These are phyloP conservation scores for Naganishia friedmannii DNA, from an alignment of 768 basidiomycete genomes.

Conservation along the genomic window DNA sequence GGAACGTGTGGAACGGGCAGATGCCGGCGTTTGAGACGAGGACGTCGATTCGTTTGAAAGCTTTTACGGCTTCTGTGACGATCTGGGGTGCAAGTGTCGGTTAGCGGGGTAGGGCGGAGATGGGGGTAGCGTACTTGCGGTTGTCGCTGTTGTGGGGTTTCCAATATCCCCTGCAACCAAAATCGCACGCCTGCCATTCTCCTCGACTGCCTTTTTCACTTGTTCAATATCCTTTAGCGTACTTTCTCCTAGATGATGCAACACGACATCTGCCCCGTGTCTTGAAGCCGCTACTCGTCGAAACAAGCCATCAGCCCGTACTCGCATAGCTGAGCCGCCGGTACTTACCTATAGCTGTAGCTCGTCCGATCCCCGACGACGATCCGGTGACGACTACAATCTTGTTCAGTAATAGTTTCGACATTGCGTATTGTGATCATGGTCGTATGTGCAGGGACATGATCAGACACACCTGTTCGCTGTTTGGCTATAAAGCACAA, in stretches of 20 bases:
- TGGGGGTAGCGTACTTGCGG: conserved; percentile 52
- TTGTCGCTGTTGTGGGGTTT: conserved; percentile 59
- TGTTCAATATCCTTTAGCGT: conserved; percentile 55
- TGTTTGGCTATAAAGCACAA: neutral
- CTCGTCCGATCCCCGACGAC: conserved; percentile 71
- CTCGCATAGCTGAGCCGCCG: neutral
- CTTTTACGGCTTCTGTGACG: conserved; percentile 61
- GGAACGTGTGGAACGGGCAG: conserved; percentile 72
- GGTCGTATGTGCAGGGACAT: neutral
- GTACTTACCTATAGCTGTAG: conserved; percentile 62
- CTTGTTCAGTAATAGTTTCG: conserved; percentile 54
- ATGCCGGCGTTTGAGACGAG: conserved; percentile 65
- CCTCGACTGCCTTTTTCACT: conserved; percentile 58
- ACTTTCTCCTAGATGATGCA: conserved; percentile 67
- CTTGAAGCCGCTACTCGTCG: conserved; percentile 55
- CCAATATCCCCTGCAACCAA: conserved; percentile 67
- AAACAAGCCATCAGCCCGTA: neutral
- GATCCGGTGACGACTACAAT: conserved; percentile 70
- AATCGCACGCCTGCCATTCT: conserved; percentile 54
- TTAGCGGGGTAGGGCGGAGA: neutral
- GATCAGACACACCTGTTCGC: neutral
- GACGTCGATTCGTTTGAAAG: conserved; percentile 65
- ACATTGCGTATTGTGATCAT: neutral
- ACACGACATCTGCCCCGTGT: conserved; percentile 65
- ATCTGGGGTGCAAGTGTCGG: conserved; percentile 56